Evolutionary conservation across 1,284 basidiomycete genomes (phyloP), one percentile per base, ranked within the genome.

Genomic region (Pascua guehoae): DNA sequence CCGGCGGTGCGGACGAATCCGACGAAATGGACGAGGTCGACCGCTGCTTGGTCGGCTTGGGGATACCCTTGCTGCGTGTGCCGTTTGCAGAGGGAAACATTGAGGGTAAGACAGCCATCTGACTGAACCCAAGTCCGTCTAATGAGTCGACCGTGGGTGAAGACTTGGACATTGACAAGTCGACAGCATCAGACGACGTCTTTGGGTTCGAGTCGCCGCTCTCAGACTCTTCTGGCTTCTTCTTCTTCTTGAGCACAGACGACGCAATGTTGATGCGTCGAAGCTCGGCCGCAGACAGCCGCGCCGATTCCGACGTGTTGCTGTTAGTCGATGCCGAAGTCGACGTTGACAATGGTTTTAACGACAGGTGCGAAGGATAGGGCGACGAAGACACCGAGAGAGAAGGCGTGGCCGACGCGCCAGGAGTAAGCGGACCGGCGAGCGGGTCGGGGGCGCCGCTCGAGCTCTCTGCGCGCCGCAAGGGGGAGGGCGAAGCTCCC

Each of bases 341-440:
- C 11, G 45, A 37, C 36, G 45, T 36, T 1, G 53, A 41, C 8
- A 36, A 14, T 12, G 49, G 40, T 40, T 58, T 52, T 17, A 58
- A 50, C 2, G 57, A 52, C 47, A 62, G 18, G 37, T 62, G 57
- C 9, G 60, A 56, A 0, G 60, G 56, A 44, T 52, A 58, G 2
- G 57, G 57, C 36, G 60, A 58, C 17, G 54, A 53, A 14, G 52
- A 36, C 49, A 51, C 51, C 5, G 60, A 62, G 3, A 39, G 39
- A 10, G 51, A 36, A 11, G 49, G 8, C 11, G 54, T 40, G 5
- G 47, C 9, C 38, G 46, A 11, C 47, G 41, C 48, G 2, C 68
- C 70, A 5, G 70, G 70, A 7, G 69, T 73, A 12, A 72, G 54
- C 7, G 70, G 69, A 12, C 72, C 72, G n/a, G 72, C 71, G 2